phyloP scores from a whole-genome alignment of 2,329 filamentous ascomycete genomes.

The Cordyceps cateniannulata region DNA sequence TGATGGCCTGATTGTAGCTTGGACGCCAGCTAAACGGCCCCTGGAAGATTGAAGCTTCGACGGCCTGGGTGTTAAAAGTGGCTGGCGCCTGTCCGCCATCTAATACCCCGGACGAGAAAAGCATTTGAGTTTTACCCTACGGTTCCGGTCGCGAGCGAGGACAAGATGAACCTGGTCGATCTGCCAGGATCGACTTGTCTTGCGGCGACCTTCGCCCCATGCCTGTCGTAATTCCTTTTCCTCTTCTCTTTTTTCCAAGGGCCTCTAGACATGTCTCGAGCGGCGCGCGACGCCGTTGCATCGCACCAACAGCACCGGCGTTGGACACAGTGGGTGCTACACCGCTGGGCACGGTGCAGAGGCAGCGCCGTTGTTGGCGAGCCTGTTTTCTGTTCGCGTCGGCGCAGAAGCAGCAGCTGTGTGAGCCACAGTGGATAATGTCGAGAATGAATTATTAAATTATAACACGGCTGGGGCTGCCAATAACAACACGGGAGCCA shows the following conservation, averaged over 20 bases:
- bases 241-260: not conserved
- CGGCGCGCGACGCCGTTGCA: not conserved
- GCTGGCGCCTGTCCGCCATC: not conserved
- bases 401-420: not conserved
- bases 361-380: not conserved
- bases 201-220: not conserved
- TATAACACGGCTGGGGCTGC: not conserved
- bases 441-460: not conserved
- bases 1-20: not conserved
- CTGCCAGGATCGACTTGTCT: not conserved
- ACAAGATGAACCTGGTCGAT: not conserved
- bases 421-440: not conserved
- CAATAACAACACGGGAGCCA: not conserved
- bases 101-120: not conserved
- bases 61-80: not conserved
- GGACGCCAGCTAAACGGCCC: not conserved
- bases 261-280: conserved; percentile 1
- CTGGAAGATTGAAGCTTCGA: not conserved
- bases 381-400: not conserved
- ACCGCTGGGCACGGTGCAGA: not conserved
- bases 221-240: not conserved
- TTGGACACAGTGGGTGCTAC: not conserved
- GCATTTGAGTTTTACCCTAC: not conserved
- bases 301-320: not conserved
- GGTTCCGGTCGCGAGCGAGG: not conserved